Evolutionary conservation across 139 green algal species (phyloP), one percentile per base, ranked within the genome.

Genomic region (Chlamydomonas sphaeroides): DNA sequence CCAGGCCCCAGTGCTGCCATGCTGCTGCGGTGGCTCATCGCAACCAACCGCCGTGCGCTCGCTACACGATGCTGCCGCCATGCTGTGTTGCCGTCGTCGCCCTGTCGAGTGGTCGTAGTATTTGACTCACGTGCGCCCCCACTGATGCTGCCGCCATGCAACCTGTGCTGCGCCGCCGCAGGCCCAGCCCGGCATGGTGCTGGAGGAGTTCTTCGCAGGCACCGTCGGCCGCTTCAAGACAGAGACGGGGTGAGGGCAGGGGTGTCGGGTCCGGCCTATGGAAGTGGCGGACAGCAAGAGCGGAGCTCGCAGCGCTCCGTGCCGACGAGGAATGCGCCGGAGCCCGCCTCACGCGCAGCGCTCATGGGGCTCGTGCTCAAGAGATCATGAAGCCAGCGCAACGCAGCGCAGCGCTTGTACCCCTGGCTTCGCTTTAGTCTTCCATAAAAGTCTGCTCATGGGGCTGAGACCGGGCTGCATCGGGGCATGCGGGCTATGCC

Each of bases 121-220:
- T 51, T 51, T 10, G 45, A 51, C 45, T 51, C 14, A 14, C 10
- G 45, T 51, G 45, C 14, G 45, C 10, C 45, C 10, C 10, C 45
- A 51, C 14, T 51, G 45, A 10, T 51, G 10, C 61, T 7, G 5
- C 30, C 61, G 28, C 3, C 30, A 5, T 21, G 18, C 14, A 28
- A 23, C 61, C 7, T 6, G 5, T 18, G 2, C 23, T 10, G 25
- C 7, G 7, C 1, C 17, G 30, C 5, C 72, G 28, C 75, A 82
- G 3, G 79, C 66, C 0, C 93, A 96, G 62, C 63, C 69, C 7
- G 87, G 78, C 14, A 73, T 93, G 41, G 33, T 91, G 23, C 84
- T 98, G 53, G 87, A 96, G 63, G 92, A 98, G 51, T 98, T 98
- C 81, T 98, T 98, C 76, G 89, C 96, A 49, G 94, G 90, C 15